Evolutionary conservation across 495 filamentous ascomycete genomes (phyloP).

Genomic region (Filosporella fistucella): DNA sequence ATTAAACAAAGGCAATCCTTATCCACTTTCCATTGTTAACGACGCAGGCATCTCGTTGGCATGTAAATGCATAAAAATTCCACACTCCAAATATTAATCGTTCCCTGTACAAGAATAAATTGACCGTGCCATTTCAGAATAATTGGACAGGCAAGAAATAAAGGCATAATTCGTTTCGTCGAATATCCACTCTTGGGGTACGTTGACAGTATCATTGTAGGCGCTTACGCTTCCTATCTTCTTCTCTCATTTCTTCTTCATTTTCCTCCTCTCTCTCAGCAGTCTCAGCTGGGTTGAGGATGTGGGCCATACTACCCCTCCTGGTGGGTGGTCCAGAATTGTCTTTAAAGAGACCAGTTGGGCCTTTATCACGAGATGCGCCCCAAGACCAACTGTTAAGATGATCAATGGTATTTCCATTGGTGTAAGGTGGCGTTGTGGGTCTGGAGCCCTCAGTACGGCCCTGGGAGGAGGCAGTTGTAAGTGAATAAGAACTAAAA

Average conservation of each 20-base stretch:
- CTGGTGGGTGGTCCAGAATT: constrained; percentile 51
- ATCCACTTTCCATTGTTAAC: no score
- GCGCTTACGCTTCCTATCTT: constrained; percentile 80
- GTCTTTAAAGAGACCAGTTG: constrained; percentile 33
- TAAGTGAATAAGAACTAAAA: constrained; percentile 78
- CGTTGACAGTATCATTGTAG: constrained; percentile 37
- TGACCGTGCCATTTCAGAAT: no score
- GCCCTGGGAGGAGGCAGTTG: constrained; percentile 45
- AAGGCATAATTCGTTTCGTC: constrained; percentile 2
- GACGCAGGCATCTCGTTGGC: no score
- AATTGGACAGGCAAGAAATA: no score
- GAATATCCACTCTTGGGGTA: background rate
- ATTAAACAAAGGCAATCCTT: no score
- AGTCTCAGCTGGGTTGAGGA: constrained; percentile 82
- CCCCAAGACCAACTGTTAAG: constrained; percentile 53
- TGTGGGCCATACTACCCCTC: constrained; percentile 56
- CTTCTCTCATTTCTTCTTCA: constrained; percentile 39
- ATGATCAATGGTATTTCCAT: constrained; percentile 40
- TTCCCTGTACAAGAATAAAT: no score
- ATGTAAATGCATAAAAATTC: no score
- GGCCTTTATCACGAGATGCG: constrained; percentile 30
- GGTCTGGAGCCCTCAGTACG: constrained; percentile 60
- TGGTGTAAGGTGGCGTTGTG: constrained; percentile 56
- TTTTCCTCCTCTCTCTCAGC: constrained; percentile 70
- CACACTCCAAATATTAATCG: no score